phyloP scores from a whole-genome alignment of 164 flowering plant genomes.

The Taxillus chinensis region DNA sequence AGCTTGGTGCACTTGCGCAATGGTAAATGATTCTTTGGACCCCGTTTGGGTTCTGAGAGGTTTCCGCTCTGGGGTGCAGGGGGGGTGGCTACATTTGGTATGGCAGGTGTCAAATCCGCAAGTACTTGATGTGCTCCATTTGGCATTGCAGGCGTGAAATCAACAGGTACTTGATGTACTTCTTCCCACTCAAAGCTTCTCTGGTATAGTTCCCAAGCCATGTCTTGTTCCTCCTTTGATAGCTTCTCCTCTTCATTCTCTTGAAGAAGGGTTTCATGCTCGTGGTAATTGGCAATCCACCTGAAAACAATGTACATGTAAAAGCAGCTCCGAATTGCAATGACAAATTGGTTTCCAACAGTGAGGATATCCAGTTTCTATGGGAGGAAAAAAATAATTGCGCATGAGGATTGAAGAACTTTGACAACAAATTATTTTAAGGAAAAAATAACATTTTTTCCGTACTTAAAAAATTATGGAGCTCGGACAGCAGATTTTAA shows the following conservation, averaged over 20 bases:
- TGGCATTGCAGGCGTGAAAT: constrained; percentile 23
- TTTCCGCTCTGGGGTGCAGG: constrained; percentile 14
- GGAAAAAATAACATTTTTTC: no score
- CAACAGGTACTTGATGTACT: constrained; percentile 45
- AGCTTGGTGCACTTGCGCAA: constrained; percentile 71
- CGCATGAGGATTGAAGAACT: no score
- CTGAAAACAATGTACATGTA: constrained; percentile 21
- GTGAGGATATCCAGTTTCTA: no score
- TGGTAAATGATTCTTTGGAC: constrained; percentile 19
- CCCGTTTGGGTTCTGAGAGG: constrained; percentile 13
- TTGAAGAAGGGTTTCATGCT: constrained; percentile 91
- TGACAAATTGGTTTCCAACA: no score
- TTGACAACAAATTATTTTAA: no score
- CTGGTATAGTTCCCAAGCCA: constrained; percentile 88
- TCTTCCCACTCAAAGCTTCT: constrained; percentile 77
- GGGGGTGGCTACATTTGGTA: constrained; percentile 11
- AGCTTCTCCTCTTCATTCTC: constrained; percentile 97
- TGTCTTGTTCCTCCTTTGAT: constrained; percentile 92
- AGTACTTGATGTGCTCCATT: constrained; percentile 63
- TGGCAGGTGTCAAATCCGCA: constrained; percentile 26
- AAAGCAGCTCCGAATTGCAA: not conserved
- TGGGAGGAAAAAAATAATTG: no score
- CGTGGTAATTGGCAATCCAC: constrained; percentile 92
- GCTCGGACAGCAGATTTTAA: no score
- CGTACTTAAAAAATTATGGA: no score